Conservation (phyloP, 2,329 filamentous ascomycete species). For the Neonectria punicea region DNA sequence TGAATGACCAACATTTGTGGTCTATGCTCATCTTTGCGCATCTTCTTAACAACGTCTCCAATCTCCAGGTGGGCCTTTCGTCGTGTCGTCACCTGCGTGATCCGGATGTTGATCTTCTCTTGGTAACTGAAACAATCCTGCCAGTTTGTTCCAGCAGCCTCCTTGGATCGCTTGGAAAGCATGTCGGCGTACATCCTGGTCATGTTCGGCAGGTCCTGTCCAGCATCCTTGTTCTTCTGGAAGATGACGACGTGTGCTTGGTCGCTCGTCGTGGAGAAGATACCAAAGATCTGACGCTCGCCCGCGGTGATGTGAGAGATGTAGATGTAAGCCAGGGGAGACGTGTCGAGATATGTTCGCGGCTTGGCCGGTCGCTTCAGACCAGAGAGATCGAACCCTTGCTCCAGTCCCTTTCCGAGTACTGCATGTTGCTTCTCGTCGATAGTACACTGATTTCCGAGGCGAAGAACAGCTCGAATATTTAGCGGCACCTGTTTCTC, state of each 20-base stretch:
- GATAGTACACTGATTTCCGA: conserved; percentile 93
- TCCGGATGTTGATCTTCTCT: conserved; percentile 85
- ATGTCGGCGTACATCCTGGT: conserved; percentile 88
- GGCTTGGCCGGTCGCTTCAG: conserved; percentile 75
- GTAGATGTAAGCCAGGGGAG: conserved; percentile 84
- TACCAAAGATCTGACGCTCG: conserved; percentile 90
- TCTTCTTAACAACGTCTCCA: conserved; percentile 87
- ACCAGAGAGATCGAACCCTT: conserved; percentile 87
- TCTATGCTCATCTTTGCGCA: conserved; percentile 83
- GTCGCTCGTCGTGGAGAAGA: conserved; percentile 85
- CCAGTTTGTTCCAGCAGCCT: conserved; percentile 76
- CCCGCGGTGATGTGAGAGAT: conserved; percentile 92
- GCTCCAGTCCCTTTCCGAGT: conserved; percentile 89
- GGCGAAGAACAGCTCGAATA: conserved; percentile 84
- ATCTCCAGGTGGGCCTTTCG: conserved; percentile 91
- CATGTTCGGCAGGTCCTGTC: conserved; percentile 88
- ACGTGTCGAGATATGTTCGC: conserved; percentile 77
- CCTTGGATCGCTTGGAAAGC: conserved; percentile 71
- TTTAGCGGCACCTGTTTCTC: conserved; percentile 92
- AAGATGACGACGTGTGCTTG: conserved; percentile 91
- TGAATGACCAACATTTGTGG: conserved; percentile 90
- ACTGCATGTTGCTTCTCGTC: conserved; percentile 92
- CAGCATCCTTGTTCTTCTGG: conserved; percentile 80
- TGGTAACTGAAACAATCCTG: conserved; percentile 89
- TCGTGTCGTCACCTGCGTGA: conserved; percentile 86